Percentiles rank a stretch among this genome's conserved stretches.
phyloP scores from a whole-genome alignment of 176 grass and related monocot genomes.

The Triticum monococcum region DNA sequence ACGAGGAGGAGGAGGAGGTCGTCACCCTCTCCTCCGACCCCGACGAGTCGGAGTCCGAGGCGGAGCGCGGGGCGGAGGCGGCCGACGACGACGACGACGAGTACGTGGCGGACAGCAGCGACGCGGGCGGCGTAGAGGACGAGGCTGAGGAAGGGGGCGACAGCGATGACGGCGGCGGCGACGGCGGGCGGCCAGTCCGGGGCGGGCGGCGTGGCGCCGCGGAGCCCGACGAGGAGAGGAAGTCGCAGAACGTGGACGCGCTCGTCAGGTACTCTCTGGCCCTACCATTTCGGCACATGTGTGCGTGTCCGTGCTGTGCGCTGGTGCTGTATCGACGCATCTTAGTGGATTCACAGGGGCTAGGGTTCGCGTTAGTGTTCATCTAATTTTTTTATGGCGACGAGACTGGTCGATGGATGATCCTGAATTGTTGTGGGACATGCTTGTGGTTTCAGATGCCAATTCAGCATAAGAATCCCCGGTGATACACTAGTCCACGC shows the following conservation, averaged over 20 bases:
- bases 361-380: constrained; percentile 25
- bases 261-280: constrained; percentile 62
- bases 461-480: constrained; percentile 3
- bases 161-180: constrained; percentile 14
- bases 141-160: constrained; percentile 34
- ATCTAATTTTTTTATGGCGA: constrained; percentile 6
- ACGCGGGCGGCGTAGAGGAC: constrained; percentile 24
- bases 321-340: constrained; percentile 6
- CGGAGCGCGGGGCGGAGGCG: constrained; percentile 25
- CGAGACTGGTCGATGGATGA: neutral
- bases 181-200: constrained; percentile 7
- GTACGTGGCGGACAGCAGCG: constrained; percentile 43
- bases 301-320: neutral
- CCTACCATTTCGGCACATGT: neutral
- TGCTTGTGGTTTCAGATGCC: constrained; percentile 3
- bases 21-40: constrained; percentile 43
- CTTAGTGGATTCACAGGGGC: neutral
- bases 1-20: constrained; percentile 40
- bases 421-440: neutral
- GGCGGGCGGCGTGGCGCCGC: neutral
- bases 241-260: constrained; percentile 83
- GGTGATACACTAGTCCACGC: neutral
- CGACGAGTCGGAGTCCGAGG: constrained; percentile 35
- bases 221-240: constrained; percentile 52
- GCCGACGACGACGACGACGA: constrained; percentile 52